These are phyloP conservation scores for Penicillium ochrochloron DNA, from an alignment of 495 filamentous ascomycete species.

Conservation along the genomic window DNA sequence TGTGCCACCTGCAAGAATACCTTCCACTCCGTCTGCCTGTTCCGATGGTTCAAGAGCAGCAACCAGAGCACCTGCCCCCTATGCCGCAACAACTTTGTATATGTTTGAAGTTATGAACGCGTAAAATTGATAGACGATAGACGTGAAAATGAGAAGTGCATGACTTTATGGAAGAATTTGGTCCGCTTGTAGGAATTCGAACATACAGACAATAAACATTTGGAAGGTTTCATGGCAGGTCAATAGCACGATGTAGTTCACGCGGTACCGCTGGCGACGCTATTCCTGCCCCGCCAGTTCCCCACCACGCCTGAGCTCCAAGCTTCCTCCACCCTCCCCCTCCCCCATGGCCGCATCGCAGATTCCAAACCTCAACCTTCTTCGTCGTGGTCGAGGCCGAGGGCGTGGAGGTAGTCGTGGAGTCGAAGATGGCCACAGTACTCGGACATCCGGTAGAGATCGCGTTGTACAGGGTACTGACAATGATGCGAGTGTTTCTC, in stretches of 20 bases:
- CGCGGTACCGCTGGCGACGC: not conserved
- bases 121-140: slow-evolving; percentile 31
- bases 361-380: slow-evolving; percentile 76
- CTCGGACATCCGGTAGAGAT: slow-evolving; percentile 49
- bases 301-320: slow-evolving; percentile 28
- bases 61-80: slow-evolving; percentile 88
- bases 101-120: slow-evolving; percentile 39
- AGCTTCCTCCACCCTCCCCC: slow-evolving; percentile 30
- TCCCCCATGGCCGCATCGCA: slow-evolving; percentile 67
- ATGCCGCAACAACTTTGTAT: slow-evolving; percentile 84
- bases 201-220: not conserved
- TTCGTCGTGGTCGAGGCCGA: slow-evolving; percentile 54
- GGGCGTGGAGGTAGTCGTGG: slow-evolving; percentile 47
- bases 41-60: slow-evolving; percentile 94
- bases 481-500: slow-evolving; percentile 84
- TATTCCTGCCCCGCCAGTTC: slow-evolving; percentile 15
- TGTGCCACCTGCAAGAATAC: slow-evolving; percentile 93
- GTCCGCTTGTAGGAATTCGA: not conserved
- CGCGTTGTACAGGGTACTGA: slow-evolving; percentile 84
- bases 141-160: slow-evolving; percentile 11
- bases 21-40: slow-evolving; percentile 89
- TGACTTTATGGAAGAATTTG: not conserved
- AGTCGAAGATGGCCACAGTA: slow-evolving; percentile 30
- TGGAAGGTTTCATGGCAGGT: not conserved
- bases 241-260: not conserved